Evolutionary conservation across 2,329 filamentous ascomycete species (phyloP).

Genomic region (Diaporthe destruens): DNA sequence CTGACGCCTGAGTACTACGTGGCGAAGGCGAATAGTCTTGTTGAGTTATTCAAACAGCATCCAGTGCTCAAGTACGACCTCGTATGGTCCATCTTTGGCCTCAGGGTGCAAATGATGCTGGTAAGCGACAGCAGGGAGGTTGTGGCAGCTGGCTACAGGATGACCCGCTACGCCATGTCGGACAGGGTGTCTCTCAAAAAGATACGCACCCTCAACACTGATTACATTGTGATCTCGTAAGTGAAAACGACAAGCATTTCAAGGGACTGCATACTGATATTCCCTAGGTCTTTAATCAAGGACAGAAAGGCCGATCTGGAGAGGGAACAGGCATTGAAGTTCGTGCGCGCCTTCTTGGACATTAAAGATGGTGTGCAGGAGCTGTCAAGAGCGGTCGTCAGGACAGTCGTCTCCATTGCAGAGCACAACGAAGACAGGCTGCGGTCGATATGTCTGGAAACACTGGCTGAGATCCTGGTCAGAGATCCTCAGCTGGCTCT

Average conservation of each 20-base stretch:
- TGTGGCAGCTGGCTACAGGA: slow-evolving; percentile 91
- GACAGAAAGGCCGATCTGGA: slow-evolving; percentile 98
- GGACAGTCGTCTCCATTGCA: slow-evolving; percentile 91
- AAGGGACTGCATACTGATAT: slow-evolving; percentile 33
- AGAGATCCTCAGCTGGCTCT: slow-evolving; percentile 86
- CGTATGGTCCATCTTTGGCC: slow-evolving; percentile 94
- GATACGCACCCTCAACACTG: slow-evolving; percentile 88
- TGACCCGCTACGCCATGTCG: slow-evolving; percentile 94
- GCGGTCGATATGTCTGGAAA: slow-evolving; percentile 91
- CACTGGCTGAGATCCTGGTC: slow-evolving; percentile 90
- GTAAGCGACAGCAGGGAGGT: slow-evolving; percentile 96
- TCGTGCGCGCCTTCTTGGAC: slow-evolving; percentile 93
- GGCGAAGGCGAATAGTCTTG: slow-evolving; percentile 88
- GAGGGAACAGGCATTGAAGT: slow-evolving; percentile 96
- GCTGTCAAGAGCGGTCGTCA: slow-evolving; percentile 86
- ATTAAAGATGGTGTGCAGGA: slow-evolving; percentile 93
- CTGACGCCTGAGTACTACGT: slow-evolving; percentile 97
- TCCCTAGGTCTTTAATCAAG: slow-evolving; percentile 82
- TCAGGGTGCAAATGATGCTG: slow-evolving; percentile 95
- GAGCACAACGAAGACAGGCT: slow-evolving; percentile 88
- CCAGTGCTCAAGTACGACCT: slow-evolving; percentile 96
- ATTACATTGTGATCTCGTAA: slow-evolving; percentile 86
- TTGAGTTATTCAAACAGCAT: slow-evolving; percentile 95
- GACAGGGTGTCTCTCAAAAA: slow-evolving; percentile 90
- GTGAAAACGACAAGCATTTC: slow-evolving; percentile 41